phyloP scores from a whole-genome alignment of 768 basidiomycete genomes.

The Amylocystis lapponica region DNA sequence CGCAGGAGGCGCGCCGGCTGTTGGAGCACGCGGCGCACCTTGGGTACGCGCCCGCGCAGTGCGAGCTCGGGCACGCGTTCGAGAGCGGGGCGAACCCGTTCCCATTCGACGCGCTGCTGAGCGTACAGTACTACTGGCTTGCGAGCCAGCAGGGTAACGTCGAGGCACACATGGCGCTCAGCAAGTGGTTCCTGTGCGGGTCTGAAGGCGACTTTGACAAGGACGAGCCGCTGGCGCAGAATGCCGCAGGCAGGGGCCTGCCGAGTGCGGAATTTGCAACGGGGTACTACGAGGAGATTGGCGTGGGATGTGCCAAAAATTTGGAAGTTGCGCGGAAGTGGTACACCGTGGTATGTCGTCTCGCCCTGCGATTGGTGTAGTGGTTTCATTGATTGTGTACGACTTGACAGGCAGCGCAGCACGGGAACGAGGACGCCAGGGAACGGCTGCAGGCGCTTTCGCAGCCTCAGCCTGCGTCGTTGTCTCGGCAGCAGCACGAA shows the following conservation, averaged over 20 bases:
- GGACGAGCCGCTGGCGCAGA: constrained; percentile 83
- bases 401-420: constrained; percentile 59
- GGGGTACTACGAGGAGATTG: constrained; percentile 93
- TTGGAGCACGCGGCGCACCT: constrained; percentile 85
- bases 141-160: constrained; percentile 82
- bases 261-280: constrained; percentile 89
- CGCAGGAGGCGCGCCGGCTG: constrained; percentile 64
- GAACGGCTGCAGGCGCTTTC: constrained; percentile 68
- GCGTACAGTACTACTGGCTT: constrained; percentile 84
- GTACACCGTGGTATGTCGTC: constrained; percentile 57
- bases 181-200: constrained; percentile 96
- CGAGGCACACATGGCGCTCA: constrained; percentile 95
- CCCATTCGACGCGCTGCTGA: constrained; percentile 82
- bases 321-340: constrained; percentile 63
- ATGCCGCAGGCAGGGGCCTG: constrained; percentile 70
- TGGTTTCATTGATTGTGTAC: too few species aligned
- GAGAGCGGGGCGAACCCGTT: constrained; percentile 66
- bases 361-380: neutral
- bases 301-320: constrained; percentile 70
- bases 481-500: constrained; percentile 81
- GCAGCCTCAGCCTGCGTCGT: constrained; percentile 49
- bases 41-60: constrained; percentile 80
- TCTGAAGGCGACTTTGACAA: constrained; percentile 73
- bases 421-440: constrained; percentile 76
- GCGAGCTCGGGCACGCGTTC: constrained; percentile 89